Conservation (phyloP, 768 basidiomycete genomes). For the Suillus alpinus region DNA sequence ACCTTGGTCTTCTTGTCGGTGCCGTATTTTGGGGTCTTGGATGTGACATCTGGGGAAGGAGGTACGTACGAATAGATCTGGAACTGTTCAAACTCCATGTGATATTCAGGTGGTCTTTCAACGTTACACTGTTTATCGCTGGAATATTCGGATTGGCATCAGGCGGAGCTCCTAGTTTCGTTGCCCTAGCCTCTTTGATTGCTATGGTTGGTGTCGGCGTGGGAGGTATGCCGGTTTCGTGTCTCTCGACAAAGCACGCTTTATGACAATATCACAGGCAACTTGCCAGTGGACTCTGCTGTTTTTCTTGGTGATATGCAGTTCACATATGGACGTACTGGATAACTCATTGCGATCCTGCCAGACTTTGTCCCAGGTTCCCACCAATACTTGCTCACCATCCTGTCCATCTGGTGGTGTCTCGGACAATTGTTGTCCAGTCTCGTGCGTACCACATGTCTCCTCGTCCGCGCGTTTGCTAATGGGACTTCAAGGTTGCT, state of each 20-base stretch:
- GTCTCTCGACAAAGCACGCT: not conserved
- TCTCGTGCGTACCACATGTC: constrained; percentile 30
- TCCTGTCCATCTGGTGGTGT: constrained; percentile 60
- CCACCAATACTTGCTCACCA: constrained; percentile 57
- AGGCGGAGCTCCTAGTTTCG: constrained; percentile 44
- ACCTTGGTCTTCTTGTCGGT: constrained; percentile 52
- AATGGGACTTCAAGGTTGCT: constrained; percentile 38
- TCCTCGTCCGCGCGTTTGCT: not conserved
- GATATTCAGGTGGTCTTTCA: constrained; percentile 45
- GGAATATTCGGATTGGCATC: constrained; percentile 52
- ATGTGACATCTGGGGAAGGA: constrained; percentile 51
- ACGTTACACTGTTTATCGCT: constrained; percentile 52
- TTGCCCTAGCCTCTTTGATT: constrained; percentile 45
- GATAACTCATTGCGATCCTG: constrained; percentile 9
- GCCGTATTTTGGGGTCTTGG: constrained; percentile 47
- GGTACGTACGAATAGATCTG: constrained; percentile 23
- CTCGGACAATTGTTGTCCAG: constrained; percentile 52
- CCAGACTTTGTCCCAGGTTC: constrained; percentile 50
- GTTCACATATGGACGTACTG: not conserved
- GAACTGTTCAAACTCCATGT: not conserved
- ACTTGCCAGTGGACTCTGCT: constrained; percentile 54
- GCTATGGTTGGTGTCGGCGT: constrained; percentile 47
- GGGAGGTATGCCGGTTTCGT: constrained; percentile 34
- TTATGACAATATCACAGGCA: constrained; percentile 30
- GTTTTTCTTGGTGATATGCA: constrained; percentile 43